These are phyloP conservation scores for Stephania yunnanensis DNA, from an alignment of 164 flowering plant species.

Conservation along the genomic window DNA sequence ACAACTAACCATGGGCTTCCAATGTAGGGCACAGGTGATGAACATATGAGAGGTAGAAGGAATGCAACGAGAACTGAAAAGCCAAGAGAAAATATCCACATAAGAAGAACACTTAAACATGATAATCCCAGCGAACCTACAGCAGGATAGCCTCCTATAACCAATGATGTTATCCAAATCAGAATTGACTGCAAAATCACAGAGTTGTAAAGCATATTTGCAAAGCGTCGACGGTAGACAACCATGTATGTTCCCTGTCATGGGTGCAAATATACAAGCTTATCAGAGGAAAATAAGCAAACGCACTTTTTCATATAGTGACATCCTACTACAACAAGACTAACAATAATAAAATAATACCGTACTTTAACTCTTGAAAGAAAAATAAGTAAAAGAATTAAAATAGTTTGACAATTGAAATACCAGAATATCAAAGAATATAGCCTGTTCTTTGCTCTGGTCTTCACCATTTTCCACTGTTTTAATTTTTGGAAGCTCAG, in stretches of 20 bases:
- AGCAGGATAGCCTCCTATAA: conserved; percentile 82
- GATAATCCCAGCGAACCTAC: conserved; percentile 56
- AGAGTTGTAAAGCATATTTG: conserved; percentile 74
- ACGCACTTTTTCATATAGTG: neutral
- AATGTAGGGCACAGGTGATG: conserved; percentile 74
- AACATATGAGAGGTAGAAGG: conserved; percentile 49
- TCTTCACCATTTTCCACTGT: conserved; percentile 25
- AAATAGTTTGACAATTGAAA: neutral
- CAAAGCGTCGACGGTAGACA: conserved; percentile 61
- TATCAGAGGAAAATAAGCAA: conserved; percentile 7
- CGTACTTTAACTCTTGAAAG: neutral
- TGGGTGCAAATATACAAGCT: conserved; percentile 5
- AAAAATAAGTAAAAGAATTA: neutral
- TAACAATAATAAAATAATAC: neutral
- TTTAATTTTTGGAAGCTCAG: conserved; percentile 41
- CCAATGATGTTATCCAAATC: conserved; percentile 62
- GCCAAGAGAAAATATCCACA: conserved; percentile 70
- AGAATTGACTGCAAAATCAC: conserved; percentile 67
- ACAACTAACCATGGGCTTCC: conserved; percentile 72
- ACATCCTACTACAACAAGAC: neutral
- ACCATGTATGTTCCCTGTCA: conserved; percentile 86
- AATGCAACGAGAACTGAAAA: conserved; percentile 60
- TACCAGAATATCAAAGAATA: conserved; percentile 92
- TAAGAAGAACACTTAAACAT: conserved; percentile 52
- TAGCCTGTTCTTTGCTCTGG: conserved; percentile 32